These are phyloP conservation scores for Trametes polyzona DNA, from an alignment of 1,284 basidiomycete species.

Conservation along the genomic window DNA sequence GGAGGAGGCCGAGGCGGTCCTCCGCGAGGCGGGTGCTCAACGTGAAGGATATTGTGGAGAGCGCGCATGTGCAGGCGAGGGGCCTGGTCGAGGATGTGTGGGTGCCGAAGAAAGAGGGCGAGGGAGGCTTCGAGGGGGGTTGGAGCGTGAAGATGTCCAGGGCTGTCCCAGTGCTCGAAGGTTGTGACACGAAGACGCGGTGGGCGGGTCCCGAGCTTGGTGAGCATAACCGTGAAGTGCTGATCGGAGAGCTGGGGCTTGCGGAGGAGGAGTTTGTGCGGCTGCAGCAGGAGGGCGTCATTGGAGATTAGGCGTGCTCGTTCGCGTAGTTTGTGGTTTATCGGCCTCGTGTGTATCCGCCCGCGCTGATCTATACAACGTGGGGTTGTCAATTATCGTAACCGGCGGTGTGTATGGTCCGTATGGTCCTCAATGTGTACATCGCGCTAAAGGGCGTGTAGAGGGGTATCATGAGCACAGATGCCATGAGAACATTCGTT, in stretches of 20 bases:
- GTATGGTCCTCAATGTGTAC: too few relatives aligned
- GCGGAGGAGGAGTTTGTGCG: constrained; percentile 44
- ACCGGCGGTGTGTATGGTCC: too few relatives aligned
- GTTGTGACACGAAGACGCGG: constrained; percentile 55
- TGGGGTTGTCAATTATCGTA: too few relatives aligned
- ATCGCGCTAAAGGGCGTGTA: too few relatives aligned
- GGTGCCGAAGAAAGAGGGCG: constrained; percentile 41
- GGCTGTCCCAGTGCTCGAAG: constrained; percentile 63
- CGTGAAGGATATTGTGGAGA: constrained; percentile 63
- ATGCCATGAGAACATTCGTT: too few relatives aligned
- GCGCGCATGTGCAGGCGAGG: constrained; percentile 57
- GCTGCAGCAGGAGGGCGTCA: constrained; percentile 50
- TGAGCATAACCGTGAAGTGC: constrained; percentile 62
- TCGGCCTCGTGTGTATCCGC: too few relatives aligned
- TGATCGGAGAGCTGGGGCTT: constrained; percentile 54
- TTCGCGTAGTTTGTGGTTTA: too few relatives aligned
- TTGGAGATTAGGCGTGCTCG: constrained; percentile 47
- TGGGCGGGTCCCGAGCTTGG: constrained; percentile 75
- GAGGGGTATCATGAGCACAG: too few relatives aligned
- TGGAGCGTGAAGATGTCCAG: constrained; percentile 71
- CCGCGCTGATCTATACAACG: too few relatives aligned
- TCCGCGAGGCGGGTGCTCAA: constrained; percentile 66
- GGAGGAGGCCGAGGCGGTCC: constrained; percentile 58
- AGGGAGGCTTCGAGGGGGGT: constrained; percentile 28
- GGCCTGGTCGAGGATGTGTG: constrained; percentile 62